Evolutionary conservation across 768 basidiomycete species (phyloP), one percentile per base, ranked within the genome.

Genomic region (Trametes gibbosa): DNA sequence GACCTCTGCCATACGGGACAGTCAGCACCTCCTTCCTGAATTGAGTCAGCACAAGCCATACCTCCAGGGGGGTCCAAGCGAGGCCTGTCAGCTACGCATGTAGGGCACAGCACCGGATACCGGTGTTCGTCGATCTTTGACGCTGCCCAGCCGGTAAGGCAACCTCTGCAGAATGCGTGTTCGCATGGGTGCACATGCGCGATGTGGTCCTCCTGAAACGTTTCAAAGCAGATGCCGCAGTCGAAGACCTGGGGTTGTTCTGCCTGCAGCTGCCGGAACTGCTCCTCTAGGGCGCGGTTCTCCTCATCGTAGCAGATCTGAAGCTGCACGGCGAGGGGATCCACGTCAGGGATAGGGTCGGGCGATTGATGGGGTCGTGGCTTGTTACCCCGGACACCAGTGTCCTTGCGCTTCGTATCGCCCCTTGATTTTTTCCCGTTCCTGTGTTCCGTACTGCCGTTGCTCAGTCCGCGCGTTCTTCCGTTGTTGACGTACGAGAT

Each of bases 61-160:
- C 77, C 72, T 45, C 70, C 69, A n/a, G 73, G 73, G 13, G 67
- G 64, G 13, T 37, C 13, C 13, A 10, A 1, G 7, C 61, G 32
- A 12, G 58, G 54, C 10, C 61, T 65, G 29, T 70, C 66, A 17
- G 73, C 68, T 14, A 73, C 69, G 59, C 87, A 89, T 32, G 78
- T 64, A 0, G 87, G 87, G 68, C 87, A 89, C 13, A 79, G 65
- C 29, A 89, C 80, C 5, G 87, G 87, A 48, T 79, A 87, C 10
- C 76, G 77, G 53, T 76, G 77, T 37, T 84, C 82, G 17, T 74
- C 72, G 19, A 88, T 73, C 68, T 79, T 80, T 5, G 77, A 72
- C 29, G 63, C 64, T 13, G 81, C 70, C 50, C 81, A 78, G 5
- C 59, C 61, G 52, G 67, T 72, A 49, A 86, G 60, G 65, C 87